Conservation (phyloP, 805 yeast genomes). For the Kodamaea fukazawae region DNA sequence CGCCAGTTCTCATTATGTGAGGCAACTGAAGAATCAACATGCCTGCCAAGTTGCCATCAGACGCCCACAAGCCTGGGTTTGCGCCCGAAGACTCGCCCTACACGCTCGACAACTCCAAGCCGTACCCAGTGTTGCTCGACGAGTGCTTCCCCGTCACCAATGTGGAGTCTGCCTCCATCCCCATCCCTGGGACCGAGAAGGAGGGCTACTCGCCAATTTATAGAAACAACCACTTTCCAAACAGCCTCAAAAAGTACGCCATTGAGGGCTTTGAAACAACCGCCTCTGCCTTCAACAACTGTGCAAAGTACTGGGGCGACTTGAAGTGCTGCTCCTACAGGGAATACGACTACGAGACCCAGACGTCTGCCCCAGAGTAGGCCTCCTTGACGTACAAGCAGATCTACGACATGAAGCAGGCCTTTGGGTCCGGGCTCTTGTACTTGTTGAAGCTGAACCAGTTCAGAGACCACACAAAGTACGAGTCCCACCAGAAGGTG, state of each 20-base stretch:
- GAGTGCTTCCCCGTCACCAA: slow-evolving; percentile 17
- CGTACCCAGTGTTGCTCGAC: slow-evolving; percentile 12
- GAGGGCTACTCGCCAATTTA: slow-evolving; percentile 30
- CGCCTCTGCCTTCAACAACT: slow-evolving; percentile 16
- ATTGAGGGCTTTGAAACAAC: slow-evolving; percentile 19
- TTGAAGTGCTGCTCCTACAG: slow-evolving; percentile 18
- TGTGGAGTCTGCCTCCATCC: slow-evolving; percentile 8
- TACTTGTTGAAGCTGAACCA: slow-evolving; percentile 21
- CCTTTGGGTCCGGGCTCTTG: slow-evolving; percentile 24
- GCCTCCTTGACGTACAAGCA: slow-evolving; percentile 15
- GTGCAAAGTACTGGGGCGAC: slow-evolving; percentile 14
- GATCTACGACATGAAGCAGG: slow-evolving; percentile 14
- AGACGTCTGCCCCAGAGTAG: slow-evolving; percentile 14
- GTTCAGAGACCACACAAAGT: slow-evolving; percentile 14
- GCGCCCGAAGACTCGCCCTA: slow-evolving; percentile 18
- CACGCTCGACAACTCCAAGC: slow-evolving; percentile 15
- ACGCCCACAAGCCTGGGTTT: slow-evolving; percentile 6
- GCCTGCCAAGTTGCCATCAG: slow-evolving; percentile 6
- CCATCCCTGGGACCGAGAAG: slow-evolving; percentile 17
- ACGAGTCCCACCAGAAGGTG: slow-evolving; percentile 22
- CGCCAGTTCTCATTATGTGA: neutral
- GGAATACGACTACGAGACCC: slow-evolving; percentile 18
- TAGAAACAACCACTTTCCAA: slow-evolving; percentile 25
- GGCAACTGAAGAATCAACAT: neutral
- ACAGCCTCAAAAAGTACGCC: slow-evolving; percentile 21